Conservation (phyloP, 208 protist genomes). For the Leishmania guyanensis region DNA sequence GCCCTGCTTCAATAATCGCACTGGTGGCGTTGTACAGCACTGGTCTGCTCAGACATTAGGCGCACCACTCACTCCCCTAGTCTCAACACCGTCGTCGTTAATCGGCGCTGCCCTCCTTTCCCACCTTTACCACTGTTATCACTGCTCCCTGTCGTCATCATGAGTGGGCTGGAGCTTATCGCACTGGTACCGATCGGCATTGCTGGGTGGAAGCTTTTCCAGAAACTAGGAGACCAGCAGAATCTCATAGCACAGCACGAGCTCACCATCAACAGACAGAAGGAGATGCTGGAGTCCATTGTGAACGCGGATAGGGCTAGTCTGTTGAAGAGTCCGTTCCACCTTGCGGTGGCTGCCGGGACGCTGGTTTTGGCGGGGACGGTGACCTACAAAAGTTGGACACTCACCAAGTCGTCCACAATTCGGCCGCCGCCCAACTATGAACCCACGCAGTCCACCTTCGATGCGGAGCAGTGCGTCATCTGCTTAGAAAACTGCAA, state of each 20-base stretch:
- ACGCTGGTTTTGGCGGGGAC: slow-evolving; percentile 25
- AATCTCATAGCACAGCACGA: slow-evolving; percentile 67
- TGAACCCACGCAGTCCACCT: slow-evolving; percentile 42
- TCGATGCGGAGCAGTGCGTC: slow-evolving; percentile 69
- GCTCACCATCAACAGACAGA: slow-evolving; percentile 55
- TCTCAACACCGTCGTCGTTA: not conserved
- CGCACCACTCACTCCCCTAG: not conserved
- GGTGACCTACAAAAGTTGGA: slow-evolving; percentile 32
- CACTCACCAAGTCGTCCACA: slow-evolving; percentile 7
- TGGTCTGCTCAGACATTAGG: not conserved
- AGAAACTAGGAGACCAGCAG: slow-evolving; percentile 60
- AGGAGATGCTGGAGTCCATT: slow-evolving; percentile 57
- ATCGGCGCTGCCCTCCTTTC: not conserved
- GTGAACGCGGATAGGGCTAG: slow-evolving; percentile 2
- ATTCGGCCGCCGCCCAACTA: slow-evolving; percentile 50
- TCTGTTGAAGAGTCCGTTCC: slow-evolving; percentile 4
- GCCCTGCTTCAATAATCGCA: not conserved
- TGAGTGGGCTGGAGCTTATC: slow-evolving; percentile 38
- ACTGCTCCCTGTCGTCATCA: slow-evolving; percentile 4
- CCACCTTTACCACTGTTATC: not conserved
- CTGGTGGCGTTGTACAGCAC: not conserved
- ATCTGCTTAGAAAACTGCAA: slow-evolving; percentile 63
- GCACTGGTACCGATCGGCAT: slow-evolving; percentile 59
- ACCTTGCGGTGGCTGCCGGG: slow-evolving; percentile 26
- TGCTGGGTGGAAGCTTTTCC: slow-evolving; percentile 52